A percentile compares a stretch with the other conserved stretches of the same genome.
Evolutionary conservation across 805 yeast genomes (phyloP).

Genomic region (Schizosaccharomyces octosporus): DNA sequence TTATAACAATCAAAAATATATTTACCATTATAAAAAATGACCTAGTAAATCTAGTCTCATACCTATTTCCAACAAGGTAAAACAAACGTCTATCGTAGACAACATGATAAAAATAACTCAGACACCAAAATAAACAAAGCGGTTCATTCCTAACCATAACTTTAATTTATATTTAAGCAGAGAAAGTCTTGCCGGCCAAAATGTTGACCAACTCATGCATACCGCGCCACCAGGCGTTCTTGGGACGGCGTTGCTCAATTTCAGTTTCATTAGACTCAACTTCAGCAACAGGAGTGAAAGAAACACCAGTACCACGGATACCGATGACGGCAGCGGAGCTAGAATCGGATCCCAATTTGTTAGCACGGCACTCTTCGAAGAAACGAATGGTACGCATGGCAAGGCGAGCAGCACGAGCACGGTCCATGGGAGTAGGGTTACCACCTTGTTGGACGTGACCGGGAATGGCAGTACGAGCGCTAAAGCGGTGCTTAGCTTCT

Average conservation of each 20-base stretch:
- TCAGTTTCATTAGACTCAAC: constrained; percentile 78
- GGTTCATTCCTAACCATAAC: not conserved
- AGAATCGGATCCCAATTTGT: constrained; percentile 8
- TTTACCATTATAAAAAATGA: not conserved
- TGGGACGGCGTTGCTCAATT: constrained; percentile 61
- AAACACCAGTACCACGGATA: constrained; percentile 49
- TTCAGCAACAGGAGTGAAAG: constrained; percentile 45
- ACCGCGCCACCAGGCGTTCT: constrained; percentile 58
- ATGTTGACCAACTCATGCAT: constrained; percentile 60
- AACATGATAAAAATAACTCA: not conserved
- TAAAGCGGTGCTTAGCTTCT: constrained; percentile 54
- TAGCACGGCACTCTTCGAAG: constrained; percentile 31
- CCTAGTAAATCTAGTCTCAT: not conserved
- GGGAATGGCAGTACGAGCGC: constrained; percentile 83
- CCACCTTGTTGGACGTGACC: constrained; percentile 98
- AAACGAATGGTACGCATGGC: constrained; percentile 78
- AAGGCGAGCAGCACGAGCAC: constrained; percentile 69
- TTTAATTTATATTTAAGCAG: not conserved
- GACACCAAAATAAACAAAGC: not conserved
- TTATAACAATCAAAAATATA: not conserved
- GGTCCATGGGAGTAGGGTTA: constrained; percentile 79
- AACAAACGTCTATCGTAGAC: too few species aligned
- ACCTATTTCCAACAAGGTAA: too few species aligned
- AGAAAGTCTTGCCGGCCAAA: constrained; percentile 24
- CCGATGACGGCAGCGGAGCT: constrained; percentile 66